Percentiles rank a stretch among this genome's conserved stretches.
phyloP scores from a whole-genome alignment of 2,329 filamentous ascomycete genomes.

The Fusarium poae region DNA sequence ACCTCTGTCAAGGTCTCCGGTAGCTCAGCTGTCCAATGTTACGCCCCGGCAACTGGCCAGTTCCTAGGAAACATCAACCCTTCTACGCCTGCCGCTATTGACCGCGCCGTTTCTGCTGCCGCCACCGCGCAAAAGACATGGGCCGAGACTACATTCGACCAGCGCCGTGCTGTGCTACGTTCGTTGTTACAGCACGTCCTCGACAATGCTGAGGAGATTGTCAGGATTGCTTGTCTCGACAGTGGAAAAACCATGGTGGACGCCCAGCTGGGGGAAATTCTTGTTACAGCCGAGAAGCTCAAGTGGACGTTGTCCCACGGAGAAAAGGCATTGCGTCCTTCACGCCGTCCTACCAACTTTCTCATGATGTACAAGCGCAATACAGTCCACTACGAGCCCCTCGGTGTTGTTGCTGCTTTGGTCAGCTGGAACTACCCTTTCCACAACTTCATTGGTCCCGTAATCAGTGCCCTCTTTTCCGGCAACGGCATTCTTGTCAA shows the following conservation, averaged over 20 bases:
- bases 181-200: constrained; percentile 86
- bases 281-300: constrained; percentile 93
- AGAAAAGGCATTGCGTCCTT: constrained; percentile 80
- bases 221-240: constrained; percentile 86
- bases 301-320: constrained; percentile 95
- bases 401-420: constrained; percentile 91
- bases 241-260: constrained; percentile 97
- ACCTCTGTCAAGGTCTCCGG: constrained; percentile 74
- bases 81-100: constrained; percentile 80
- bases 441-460: constrained; percentile 92
- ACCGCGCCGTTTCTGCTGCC: constrained; percentile 81
- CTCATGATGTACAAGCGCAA: constrained; percentile 97
- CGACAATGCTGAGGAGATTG: constrained; percentile 90
- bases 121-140: constrained; percentile 81
- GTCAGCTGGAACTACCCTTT: constrained; percentile 99
- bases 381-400: constrained; percentile 88
- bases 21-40: constrained; percentile 81
- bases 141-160: constrained; percentile 80
- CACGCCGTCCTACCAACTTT: constrained; percentile 84
- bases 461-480: constrained; percentile 90
- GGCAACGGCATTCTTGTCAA: constrained; percentile 95
- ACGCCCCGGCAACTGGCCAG: constrained; percentile 89
- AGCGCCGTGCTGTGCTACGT: constrained; percentile 82
- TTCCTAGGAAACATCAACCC: constrained; percentile 85
- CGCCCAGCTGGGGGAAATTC: constrained; percentile 91